A percentile compares a stretch with the other conserved stretches of the same genome.
Evolutionary conservation across 2,329 filamentous ascomycete species (phyloP).

Genomic region (Epichloe scottii): DNA sequence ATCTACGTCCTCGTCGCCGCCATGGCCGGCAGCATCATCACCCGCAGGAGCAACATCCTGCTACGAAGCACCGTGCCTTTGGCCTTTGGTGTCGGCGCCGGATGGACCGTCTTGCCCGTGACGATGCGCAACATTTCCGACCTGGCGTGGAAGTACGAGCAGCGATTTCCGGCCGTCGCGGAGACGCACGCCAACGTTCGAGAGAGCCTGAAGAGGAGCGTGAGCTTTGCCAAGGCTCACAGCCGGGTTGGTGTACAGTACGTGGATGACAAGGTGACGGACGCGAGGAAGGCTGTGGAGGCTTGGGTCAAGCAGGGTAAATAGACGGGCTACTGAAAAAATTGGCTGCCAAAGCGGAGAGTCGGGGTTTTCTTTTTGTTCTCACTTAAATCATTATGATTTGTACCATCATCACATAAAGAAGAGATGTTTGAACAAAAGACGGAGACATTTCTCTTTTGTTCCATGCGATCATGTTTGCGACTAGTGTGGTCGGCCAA

Average conservation of each 20-base stretch:
- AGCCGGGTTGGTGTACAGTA: conserved; percentile 55
- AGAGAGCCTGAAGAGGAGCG: conserved; percentile 55
- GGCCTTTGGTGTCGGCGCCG: conserved; percentile 68
- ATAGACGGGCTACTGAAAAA: conserved; percentile 29
- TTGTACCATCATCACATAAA: conserved; percentile 28
- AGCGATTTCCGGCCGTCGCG: conserved; percentile 70
- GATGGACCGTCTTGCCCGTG: conserved; percentile 73
- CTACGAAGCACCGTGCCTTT: conserved; percentile 66
- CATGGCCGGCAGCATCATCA: conserved; percentile 89
- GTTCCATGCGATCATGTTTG: background rate
- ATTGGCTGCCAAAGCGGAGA: background rate
- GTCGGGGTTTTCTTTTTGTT: background rate
- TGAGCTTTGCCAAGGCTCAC: conserved; percentile 64
- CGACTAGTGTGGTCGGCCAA: background rate
- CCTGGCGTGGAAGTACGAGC: conserved; percentile 85
- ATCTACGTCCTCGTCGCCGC: conserved; percentile 88
- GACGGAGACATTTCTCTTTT: background rate
- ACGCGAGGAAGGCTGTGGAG: conserved; percentile 66
- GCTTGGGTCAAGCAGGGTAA: conserved; percentile 86
- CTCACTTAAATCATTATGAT: conserved; percentile 3
- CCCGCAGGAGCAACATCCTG: conserved; percentile 75
- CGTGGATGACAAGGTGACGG: conserved; percentile 69
- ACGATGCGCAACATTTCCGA: conserved; percentile 84
- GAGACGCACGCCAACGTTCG: conserved; percentile 66
- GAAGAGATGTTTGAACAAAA: background rate